phyloP scores from a whole-genome alignment of 106 monocot genomes.

The Dactylorhiza incarnata region DNA sequence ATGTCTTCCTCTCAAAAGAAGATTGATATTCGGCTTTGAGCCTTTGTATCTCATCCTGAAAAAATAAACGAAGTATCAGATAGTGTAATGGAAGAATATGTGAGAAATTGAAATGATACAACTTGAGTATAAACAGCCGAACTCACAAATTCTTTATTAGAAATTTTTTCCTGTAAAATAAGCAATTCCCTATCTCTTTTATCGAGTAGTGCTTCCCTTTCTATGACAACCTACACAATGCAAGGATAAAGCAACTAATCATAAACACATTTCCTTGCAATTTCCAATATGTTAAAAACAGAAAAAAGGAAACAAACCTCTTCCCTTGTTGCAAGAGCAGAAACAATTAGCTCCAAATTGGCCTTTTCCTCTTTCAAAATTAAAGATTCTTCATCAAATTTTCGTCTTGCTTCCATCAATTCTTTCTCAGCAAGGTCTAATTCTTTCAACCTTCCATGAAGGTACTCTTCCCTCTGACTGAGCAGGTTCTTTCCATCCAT shows the following conservation, averaged over 20 bases:
- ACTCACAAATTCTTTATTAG: conserved; percentile 65
- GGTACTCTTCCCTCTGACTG: conserved; percentile 66
- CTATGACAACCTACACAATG: conserved; percentile 47
- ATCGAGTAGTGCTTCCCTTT: conserved; percentile 61
- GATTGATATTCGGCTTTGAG: conserved; percentile 41
- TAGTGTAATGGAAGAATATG: not conserved
- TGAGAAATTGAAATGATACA: not conserved
- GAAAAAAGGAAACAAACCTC: conserved; percentile 35
- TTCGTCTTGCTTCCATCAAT: conserved; percentile 36
- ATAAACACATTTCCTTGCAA: not conserved
- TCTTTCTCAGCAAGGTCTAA: conserved; percentile 43
- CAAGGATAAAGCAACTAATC: not conserved
- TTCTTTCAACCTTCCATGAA: conserved; percentile 39
- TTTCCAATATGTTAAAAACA: not conserved
- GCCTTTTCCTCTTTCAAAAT: conserved; percentile 36
- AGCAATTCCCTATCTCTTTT: conserved; percentile 66
- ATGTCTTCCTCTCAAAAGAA: conserved; percentile 34
- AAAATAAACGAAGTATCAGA: not conserved
- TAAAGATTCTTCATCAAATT: conserved; percentile 39
- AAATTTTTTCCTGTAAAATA: conserved; percentile 65
- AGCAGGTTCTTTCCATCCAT: conserved; percentile 43
- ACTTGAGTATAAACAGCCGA: not conserved
- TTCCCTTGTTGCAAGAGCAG: conserved; percentile 48
- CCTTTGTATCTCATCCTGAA: conserved; percentile 67
- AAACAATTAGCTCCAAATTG: conserved; percentile 40